phyloP scores from a whole-genome alignment of 2,329 filamentous ascomycete genomes.

The Botrytis byssoidea region DNA sequence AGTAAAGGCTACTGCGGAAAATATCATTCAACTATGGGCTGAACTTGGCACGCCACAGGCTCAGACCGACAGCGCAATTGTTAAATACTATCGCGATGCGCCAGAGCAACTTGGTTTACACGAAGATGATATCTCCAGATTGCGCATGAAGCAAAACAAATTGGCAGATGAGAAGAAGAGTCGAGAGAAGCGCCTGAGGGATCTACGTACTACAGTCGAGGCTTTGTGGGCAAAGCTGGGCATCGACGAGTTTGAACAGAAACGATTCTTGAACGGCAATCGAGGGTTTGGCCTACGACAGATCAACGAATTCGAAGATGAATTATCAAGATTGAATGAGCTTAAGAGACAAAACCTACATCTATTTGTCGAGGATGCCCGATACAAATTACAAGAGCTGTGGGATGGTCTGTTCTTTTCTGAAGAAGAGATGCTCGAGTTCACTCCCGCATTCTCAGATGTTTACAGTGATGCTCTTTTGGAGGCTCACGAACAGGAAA shows the following conservation, averaged over 20 bases:
- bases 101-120: conserved; percentile 94
- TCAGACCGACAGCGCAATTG: conserved; percentile 82
- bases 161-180: conserved; percentile 84
- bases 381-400: conserved; percentile 85
- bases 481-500: conserved; percentile 91
- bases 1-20: conserved; percentile 73
- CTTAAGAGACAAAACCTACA: conserved; percentile 94
- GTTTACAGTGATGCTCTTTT: conserved; percentile 95
- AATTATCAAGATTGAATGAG: conserved; percentile 81
- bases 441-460: conserved; percentile 94
- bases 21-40: conserved; percentile 92
- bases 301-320: conserved; percentile 95
- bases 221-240: conserved; percentile 85
- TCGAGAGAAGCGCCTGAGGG: conserved; percentile 71
- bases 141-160: conserved; percentile 75
- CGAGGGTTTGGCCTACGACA: conserved; percentile 86
- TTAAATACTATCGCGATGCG: conserved; percentile 84
- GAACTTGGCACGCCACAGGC: conserved; percentile 92
- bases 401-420: conserved; percentile 95
- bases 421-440: conserved; percentile 98
- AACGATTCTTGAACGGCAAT: conserved; percentile 81
- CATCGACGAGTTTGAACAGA: conserved; percentile 78
- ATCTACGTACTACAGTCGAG: conserved; percentile 77
- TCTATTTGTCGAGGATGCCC: conserved; percentile 91
- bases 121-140: conserved; percentile 74